These are phyloP conservation scores for Serendipita indica DNA, from an alignment of 768 basidiomycete genomes.

Conservation along the genomic window DNA sequence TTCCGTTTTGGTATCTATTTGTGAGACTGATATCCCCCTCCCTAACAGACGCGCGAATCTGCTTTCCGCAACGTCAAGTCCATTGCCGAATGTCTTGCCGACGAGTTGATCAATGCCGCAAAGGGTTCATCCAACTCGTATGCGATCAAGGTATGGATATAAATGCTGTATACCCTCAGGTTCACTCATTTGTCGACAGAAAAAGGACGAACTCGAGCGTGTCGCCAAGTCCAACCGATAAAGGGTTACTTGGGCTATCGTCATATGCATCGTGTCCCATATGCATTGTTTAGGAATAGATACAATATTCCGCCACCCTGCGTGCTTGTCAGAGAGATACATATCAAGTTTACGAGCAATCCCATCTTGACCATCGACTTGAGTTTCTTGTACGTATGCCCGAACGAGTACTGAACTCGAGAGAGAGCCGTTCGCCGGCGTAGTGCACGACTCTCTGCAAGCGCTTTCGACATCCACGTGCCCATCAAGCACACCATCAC, in stretches of 20 bases:
- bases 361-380: no score
- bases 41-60: conserved; percentile 82
- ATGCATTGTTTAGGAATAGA: not conserved
- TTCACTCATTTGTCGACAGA: conserved; percentile 34
- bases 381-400: no score
- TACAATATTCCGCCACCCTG: no score
- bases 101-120: conserved; percentile 99
- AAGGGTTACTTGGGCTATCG: conserved; percentile 23
- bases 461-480: no score
- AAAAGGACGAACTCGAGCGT: conserved; percentile 99
- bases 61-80: conserved; percentile 99
- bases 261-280: not conserved
- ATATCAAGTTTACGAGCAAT: no score
- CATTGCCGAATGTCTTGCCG: conserved; percentile 95
- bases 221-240: conserved; percentile 99
- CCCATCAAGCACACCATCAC: no score
- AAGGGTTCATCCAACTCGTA: conserved; percentile 99
- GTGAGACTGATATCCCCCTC: conserved; percentile 5
- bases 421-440: no score
- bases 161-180: not conserved
- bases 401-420: no score
- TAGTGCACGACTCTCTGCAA: no score
- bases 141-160: conserved; percentile 76
- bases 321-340: no score
- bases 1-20: not conserved